Evolutionary conservation across 73 alveolate genomes (phyloP), one percentile per base, ranked within the genome.

Genomic region (Paraurostyla sp.): DNA sequence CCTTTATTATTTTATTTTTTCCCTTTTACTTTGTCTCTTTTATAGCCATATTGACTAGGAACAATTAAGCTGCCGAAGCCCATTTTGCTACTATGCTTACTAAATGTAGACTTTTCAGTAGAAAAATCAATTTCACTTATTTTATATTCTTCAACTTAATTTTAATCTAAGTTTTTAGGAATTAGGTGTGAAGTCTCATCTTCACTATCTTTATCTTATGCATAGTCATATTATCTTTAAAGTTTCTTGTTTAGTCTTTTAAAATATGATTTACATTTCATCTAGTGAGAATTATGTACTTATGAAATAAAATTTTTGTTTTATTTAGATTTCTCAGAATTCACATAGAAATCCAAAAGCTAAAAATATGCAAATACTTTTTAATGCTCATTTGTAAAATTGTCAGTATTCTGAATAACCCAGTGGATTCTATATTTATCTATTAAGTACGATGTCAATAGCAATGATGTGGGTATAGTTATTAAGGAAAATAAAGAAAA

Each of bases 231-330:
- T 60, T 60, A 60, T 16, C 32, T 60, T 60, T 27, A 16, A 9
- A 9, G 13, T 60, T 60, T 60, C 32, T 60, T 60, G 23, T 60
- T 50, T 60, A 60, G 48, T 27, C 78, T 60, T 25, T 60, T 60
- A 50, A 27, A 60, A 32, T 60, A 60, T 4, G 25, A 27, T 7
- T 27, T 11, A 60, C 78, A 60, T 60, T 60, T 60, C 23, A 60
- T 45, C 23, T 60, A 60, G 23, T 60, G 78, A 30, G 78, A 25
- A 27, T 7, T 27, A 27, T 60, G 78, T 27, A 60, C 32, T 32
- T 60, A 29, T 16, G 78, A 60, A 4, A 60, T 60, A 6, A 16
- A 27, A n/a, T 22, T 60, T 60, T n/a, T n/a, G n/a, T 60, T 60
- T 16, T 6, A 60, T 4, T 4, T 27, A 32, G 15, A 6, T 27